phyloP scores from a whole-genome alignment of 208 protist species.

The Naegleria fowleri region DNA sequence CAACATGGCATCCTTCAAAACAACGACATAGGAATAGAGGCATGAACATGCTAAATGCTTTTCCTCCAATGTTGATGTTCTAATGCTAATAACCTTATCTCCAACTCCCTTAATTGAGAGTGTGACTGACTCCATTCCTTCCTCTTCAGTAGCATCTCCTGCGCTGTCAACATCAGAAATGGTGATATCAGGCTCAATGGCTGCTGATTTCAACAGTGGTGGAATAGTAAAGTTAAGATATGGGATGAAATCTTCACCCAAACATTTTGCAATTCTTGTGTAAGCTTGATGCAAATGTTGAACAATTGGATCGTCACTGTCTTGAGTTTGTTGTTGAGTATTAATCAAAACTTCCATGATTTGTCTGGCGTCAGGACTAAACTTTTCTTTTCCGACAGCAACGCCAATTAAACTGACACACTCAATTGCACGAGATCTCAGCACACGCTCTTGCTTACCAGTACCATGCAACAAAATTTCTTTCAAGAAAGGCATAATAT shows the following conservation, averaged over 20 bases:
- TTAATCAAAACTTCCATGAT: constrained; percentile 56
- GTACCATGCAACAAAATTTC: constrained; percentile 46
- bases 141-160: constrained; percentile 30
- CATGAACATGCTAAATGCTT: constrained; percentile 60
- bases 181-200: constrained; percentile 31
- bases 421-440: constrained; percentile 74
- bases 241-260: constrained; percentile 63
- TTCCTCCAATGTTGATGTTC: constrained; percentile 62
- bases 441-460: constrained; percentile 41
- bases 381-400: constrained; percentile 70
- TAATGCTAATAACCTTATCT: constrained; percentile 45
- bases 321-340: constrained; percentile 37
- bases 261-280: constrained; percentile 58
- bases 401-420: constrained; percentile 68
- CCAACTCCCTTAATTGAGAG: constrained; percentile 45
- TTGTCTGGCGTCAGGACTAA: constrained; percentile 56
- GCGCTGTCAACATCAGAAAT: constrained; percentile 18
- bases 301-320: constrained; percentile 64
- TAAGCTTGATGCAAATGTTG: constrained; percentile 59
- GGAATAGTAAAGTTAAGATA: constrained; percentile 60
- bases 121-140: constrained; percentile 51
- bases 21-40: constrained; percentile 49
- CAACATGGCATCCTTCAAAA: constrained; percentile 51
- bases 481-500: constrained; percentile 68
- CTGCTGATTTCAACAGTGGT: constrained; percentile 50